These are phyloP conservation scores for Stephania yunnanensis DNA, from an alignment of 164 flowering plant species.

Conservation along the genomic window DNA sequence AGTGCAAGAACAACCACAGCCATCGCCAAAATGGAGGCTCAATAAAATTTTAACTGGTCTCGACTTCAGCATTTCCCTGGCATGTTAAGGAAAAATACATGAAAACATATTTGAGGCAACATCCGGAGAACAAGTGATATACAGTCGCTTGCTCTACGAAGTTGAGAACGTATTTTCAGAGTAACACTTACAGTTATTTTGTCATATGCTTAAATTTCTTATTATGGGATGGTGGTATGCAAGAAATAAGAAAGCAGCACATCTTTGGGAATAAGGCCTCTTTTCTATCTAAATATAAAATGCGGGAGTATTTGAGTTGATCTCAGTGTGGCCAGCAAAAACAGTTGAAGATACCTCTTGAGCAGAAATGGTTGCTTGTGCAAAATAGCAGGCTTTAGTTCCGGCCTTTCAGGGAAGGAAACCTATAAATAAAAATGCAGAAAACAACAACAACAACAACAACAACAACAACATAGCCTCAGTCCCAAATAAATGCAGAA, in stretches of 20 bases:
- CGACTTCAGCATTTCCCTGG: constrained; percentile 56
- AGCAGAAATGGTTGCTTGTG: constrained; percentile 50
- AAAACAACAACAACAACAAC: no score
- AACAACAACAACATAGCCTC: no score
- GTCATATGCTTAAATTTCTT: no score
- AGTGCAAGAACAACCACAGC: constrained; percentile 55
- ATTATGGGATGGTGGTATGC: no score
- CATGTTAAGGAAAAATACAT: background rate
- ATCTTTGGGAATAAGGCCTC: no score
- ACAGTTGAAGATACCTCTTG: constrained; percentile 28
- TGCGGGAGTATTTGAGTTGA: background rate
- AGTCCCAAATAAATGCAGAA: constrained; percentile 18
- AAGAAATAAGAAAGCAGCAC: no score
- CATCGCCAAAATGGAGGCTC: constrained; percentile 70
- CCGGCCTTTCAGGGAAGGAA: constrained; percentile 50
- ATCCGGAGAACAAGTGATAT: background rate
- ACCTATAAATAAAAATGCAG: constrained; percentile 34
- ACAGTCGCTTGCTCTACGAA: background rate
- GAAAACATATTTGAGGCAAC: background rate
- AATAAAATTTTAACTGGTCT: constrained; percentile 53
- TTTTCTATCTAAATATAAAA: background rate
- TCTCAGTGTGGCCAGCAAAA: background rate
- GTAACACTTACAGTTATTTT: background rate
- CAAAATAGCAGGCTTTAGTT: constrained; percentile 48
- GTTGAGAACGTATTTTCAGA: background rate